Evolutionary conservation across 2,329 filamentous ascomycete species (phyloP), one percentile per base, ranked within the genome.

Genomic region (Colletotrichum sp.): DNA sequence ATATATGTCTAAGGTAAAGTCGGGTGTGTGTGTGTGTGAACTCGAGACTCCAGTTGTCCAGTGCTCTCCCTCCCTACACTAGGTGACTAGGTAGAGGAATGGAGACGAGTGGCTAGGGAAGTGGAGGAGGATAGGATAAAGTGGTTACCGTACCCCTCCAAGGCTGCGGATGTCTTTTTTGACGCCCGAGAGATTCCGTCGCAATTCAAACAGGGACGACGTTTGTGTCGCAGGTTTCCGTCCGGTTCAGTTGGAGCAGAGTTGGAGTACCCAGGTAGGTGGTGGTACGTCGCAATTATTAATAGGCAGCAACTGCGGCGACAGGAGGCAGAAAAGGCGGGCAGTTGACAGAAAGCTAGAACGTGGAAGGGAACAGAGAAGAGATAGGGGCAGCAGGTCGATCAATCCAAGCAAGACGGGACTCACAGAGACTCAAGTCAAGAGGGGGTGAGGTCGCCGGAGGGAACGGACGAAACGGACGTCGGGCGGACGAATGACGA

Each of bases 391-490:
- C 26, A 61, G 30, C 38, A 62, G 67, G 56, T 71, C 26, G 52
- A 66, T 38, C 69, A 56, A 32, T 30, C 43, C 43, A 52, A 52
- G 43, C 43, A 52, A 13, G 43, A 52, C 43, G 14, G 7, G 16
- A 43, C 16, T 18, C 36, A 18, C 38, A 21, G 43, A 52, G 43
- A 52, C 2, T 52, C 43, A 21, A 21, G 43, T 52, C 59, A 55
- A 72, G 56, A 68, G 62, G 32, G 59, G 72, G 32, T 56, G 43
- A 72, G 58, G 73, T 75, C 73, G 63, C 30, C 62, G 73, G 73
- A 75, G 62, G 62, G 73, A 72, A 75, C 73, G 69, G 73, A 73
- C 73, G 73, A 75, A 75, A 72, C 69, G 73, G 67, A 62, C 34
- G 56, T 48, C 16, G 55, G 56, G 43, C 63, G 63, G 73, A 69